Evolutionary conservation across 768 basidiomycete genomes (phyloP), one percentile per base, ranked within the genome.

Genomic region (Boletellus ananiceps): DNA sequence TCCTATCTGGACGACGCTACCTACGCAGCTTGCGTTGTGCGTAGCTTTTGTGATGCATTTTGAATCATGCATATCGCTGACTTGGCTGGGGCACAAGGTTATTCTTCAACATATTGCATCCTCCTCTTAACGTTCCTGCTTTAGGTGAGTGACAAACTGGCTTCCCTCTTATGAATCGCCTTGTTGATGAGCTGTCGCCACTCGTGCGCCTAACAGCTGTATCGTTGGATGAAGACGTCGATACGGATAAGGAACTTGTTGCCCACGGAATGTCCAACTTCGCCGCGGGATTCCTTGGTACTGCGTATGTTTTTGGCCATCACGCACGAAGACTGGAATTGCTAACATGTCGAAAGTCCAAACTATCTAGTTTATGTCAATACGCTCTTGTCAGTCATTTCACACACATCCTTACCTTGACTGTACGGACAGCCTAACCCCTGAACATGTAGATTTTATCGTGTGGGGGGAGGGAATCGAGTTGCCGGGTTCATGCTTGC

Each of bases 221-320:
- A 13, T 95, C 93, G 13, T 74, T 99, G 25, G 79, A 88, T 55
- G 83, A 86, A 58, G 93, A 97, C 41, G 77, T 96, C 50, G 84
- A 96, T 56, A 93, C 94, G 0, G 85, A 98, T 67, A 84, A 85
- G 52, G 95, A 99, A 64, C 82, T 98, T 9, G 80, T 96, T 40
- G 91, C 80, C 0, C 95, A 99, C 63, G 95, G 95, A 8, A 84
- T 89, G 51, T 93, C 92, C 1, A 97, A 99, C 64, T 56, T 97
- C 4, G 71, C 88, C 0, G 81, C 93, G 2, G 94, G 93, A 2
- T 42, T 84, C 1, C 57, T 88, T 25, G 93, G 94, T 7, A 84
- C 87, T 8, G 91, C 94, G 77, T 89, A 73, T 51, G 83, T 72
- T 19, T 40, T 38, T 40, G 36, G 38, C 37, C 47, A 16, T 44